Base-by-base conservation (phyloP, 2,329 filamentous ascomycete species). In the Myriosclerotinia scirpicola region DNA sequence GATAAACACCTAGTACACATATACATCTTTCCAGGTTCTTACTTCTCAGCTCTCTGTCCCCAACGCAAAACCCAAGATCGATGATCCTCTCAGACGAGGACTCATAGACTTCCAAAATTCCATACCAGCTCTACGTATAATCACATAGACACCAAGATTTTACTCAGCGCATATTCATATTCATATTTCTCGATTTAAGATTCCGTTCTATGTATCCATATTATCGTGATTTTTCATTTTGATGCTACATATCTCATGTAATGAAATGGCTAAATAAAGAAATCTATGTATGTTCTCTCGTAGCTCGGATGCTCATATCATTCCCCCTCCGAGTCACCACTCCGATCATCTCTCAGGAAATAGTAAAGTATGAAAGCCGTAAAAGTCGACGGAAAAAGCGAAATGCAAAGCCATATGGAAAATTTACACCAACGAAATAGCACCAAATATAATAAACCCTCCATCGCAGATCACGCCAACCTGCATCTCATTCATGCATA, bases 211-310 rank as follows among this genome's bases (percentile, higher is more conserved):
- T 17, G 14, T 15, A 17, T 50, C 17, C 2, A 6, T 22, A 11
- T 2, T n/a, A 20, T 4, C 5, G 26, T 48, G 30, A 50, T 44
- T 5, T 15, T 5, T 20, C 36, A 30, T 42, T 40, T 6, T n/a
- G 20, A 8, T 26, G 9, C 60, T 54, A 63, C 22, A 63, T 42
- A 40, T 30, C 50, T 34, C 7, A 54, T 20, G 60, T 54, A 5
- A n/a, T 30, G 22, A 63, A 54, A 30, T 40, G 22, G 34, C n/a
- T 17, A 63, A 54, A 30, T 17, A 63, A 54, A 30, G 46, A 63
- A 40, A 63, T 26, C 36, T 12, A 15, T 36, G 8, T n/a, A 38
- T 11, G 20, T 30, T 22, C n/a, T 17, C 11, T 48, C 3, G 11
- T 46, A 36, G 30, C 42, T n/a, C 20, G 14, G 11, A 12, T 14